Evolutionary conservation across 176 grass and related monocot genomes (phyloP).

Genomic region (Musa beccarii): DNA sequence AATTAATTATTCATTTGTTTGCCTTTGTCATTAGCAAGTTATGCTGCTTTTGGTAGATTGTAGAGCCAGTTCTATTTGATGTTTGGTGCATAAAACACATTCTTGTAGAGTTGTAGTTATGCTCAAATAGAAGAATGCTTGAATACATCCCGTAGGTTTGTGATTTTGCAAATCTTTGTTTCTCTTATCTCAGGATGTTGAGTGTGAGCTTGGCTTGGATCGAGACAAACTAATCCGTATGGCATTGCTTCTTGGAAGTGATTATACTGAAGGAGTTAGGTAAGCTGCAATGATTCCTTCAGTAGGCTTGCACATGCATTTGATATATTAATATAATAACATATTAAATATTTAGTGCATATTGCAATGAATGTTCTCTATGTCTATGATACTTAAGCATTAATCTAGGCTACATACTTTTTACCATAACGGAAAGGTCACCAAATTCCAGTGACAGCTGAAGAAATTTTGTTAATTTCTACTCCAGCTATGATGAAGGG

Average conservation of each 20-base stretch:
- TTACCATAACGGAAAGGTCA: not conserved
- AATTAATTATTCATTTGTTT: not conserved
- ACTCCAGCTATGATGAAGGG: not conserved
- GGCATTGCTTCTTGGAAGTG: conserved; percentile 90
- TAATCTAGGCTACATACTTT: not conserved
- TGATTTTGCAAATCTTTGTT: conserved; percentile 19
- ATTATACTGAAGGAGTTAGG: conserved; percentile 97
- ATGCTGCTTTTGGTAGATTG: not conserved
- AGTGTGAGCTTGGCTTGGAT: conserved; percentile 79
- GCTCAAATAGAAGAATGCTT: not conserved
- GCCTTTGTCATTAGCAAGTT: not conserved
- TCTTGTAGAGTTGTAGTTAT: not conserved
- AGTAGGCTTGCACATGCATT: not conserved
- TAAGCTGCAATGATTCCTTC: conserved; percentile 21
- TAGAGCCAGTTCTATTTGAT: not conserved
- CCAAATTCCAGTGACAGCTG: not conserved
- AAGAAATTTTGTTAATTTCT: not conserved
- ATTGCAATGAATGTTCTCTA: not conserved
- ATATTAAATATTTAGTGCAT: no score
- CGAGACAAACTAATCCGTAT: conserved; percentile 84
- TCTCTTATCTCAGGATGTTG: conserved; percentile 69
- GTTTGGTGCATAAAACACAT: not conserved
- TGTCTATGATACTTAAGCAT: not conserved
- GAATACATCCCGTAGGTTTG: conserved; percentile 3
- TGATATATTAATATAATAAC: not conserved